Percentiles rank a stretch among this genome's conserved stretches.
phyloP scores from a whole-genome alignment of 306 rosid species.

The Lathyrus oleraceus region DNA sequence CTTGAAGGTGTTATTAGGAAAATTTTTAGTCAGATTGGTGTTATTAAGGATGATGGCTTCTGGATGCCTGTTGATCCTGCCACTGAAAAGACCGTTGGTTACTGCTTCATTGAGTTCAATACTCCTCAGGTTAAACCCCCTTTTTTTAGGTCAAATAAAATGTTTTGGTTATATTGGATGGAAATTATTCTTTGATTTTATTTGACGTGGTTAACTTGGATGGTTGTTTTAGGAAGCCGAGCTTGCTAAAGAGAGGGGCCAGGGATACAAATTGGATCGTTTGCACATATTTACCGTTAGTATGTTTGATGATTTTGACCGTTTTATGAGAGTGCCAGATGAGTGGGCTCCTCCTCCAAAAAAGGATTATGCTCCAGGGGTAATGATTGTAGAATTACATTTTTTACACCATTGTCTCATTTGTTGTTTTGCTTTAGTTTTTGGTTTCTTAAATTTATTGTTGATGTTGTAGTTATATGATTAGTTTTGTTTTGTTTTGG shows the following conservation, averaged over 20 bases:
- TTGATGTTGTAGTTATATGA: background rate
- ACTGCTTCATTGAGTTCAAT: slow-evolving; percentile 75
- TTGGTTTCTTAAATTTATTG: background rate
- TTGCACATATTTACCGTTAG: slow-evolving; percentile 72
- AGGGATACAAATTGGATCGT: slow-evolving; percentile 84
- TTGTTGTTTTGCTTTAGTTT: background rate
- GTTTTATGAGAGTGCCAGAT: slow-evolving; percentile 81
- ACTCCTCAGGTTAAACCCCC: slow-evolving; percentile 61
- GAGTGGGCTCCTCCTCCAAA: slow-evolving; percentile 86
- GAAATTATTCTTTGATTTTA: background rate
- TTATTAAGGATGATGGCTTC: slow-evolving; percentile 67
- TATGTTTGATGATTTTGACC: slow-evolving; percentile 82
- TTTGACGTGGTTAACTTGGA: background rate
- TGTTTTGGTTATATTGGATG: background rate
- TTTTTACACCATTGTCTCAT: background rate
- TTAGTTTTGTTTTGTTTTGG: background rate
- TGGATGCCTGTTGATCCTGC: slow-evolving; percentile 80
- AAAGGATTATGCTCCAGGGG: slow-evolving; percentile 73
- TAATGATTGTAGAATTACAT: slow-evolving; percentile 20
- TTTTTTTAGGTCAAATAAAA: background rate
- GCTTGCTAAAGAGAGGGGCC: slow-evolving; percentile 83
- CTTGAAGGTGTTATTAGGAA: slow-evolving; percentile 69
- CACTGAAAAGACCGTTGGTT: slow-evolving; percentile 59
- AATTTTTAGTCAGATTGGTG: slow-evolving; percentile 77
- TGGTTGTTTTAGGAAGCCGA: slow-evolving; percentile 73